Evolutionary conservation across 805 yeast genomes (phyloP).

Genomic region (Kodamaea neixiangensis): DNA sequence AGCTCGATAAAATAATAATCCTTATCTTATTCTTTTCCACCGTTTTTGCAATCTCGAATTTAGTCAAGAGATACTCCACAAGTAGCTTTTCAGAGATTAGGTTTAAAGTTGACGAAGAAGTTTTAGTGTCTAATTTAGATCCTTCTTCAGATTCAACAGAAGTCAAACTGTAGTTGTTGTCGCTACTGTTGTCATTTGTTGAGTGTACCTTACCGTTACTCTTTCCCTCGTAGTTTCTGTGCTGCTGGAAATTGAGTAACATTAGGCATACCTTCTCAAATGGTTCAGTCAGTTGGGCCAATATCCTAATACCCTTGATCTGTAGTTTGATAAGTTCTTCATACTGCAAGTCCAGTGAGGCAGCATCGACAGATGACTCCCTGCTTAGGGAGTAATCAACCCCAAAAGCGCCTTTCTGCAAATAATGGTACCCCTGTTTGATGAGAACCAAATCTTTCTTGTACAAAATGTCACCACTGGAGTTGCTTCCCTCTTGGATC

Average conservation of each 20-base stretch:
- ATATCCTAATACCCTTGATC: constrained; percentile 44
- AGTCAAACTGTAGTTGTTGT: not conserved
- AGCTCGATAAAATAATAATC: constrained; percentile 55
- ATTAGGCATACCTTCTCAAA: constrained; percentile 69
- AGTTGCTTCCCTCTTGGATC: not conserved
- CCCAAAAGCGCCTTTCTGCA: constrained; percentile 38
- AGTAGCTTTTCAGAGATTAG: constrained; percentile 20
- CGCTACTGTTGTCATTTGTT: not conserved
- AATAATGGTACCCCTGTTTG: constrained; percentile 53
- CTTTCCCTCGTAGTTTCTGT: not conserved
- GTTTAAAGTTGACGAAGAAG: constrained; percentile 1
- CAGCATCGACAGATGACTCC: constrained; percentile 11
- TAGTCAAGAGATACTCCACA: constrained; percentile 35
- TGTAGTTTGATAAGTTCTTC: constrained; percentile 22
- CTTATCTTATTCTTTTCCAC: constrained; percentile 30
- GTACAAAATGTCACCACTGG: constrained; percentile 7
- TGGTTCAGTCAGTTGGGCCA: constrained; percentile 65
- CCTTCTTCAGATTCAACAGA: not conserved
- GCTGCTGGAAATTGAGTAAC: constrained; percentile 26
- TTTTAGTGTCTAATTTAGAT: not conserved
- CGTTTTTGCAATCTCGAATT: constrained; percentile 26
- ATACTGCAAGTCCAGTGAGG: not conserved
- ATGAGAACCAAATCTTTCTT: constrained; percentile 49
- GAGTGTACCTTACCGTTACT: not conserved
- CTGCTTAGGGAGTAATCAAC: constrained; percentile 17